Evolutionary conservation across 352 stramenopile species (phyloP), one percentile per base, ranked within the genome.

Genomic region (Ophiocytium majus): DNA sequence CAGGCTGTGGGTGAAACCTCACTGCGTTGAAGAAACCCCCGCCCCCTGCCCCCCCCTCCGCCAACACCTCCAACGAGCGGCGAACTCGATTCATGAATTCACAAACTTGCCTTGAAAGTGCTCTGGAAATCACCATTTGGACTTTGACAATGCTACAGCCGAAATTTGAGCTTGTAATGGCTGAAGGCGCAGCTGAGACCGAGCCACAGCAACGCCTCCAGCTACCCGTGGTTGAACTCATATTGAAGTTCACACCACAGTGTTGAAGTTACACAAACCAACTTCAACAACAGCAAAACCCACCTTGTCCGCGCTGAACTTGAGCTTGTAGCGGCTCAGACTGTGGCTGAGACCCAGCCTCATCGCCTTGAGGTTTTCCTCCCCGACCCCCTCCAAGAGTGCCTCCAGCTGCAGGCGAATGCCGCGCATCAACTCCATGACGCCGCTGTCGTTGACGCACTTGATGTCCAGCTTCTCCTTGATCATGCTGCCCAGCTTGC

Each of bases 301-400:
- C 19, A 89, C 94, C 92, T 99, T 99, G 90, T 99, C 97, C 10
- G 97, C 95, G 84, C 93, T 98, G 86, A 99, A 99, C 93, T 99
- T 99, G 89, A 99, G 94, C 93, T 99, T 99, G 92, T 99, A 99
- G 79, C 97, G 93, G 75, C 93, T 98, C 9, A 99, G 93, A 10
- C 91, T 96, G 93, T 99, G 97, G 86, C 94, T 98, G n/a, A 99
- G 92, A 91, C 97, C 97, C 10, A 99, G 93, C 85, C 96, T 96
- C 97, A 99, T 99, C n/a, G 95, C 95, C 91, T 93, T 95, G 82
- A 97, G 91, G 90, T 94, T 95, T 64, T 93, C 92, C 88, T 95
- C 93, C 79, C 95, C 91, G 76, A 96, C 93, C 49, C 92, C 97
- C 80, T 92, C 94, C 66, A 98, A 94, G n/a, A 98, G 91, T 66